phyloP scores from a whole-genome alignment of 331 rosid species.

The Acacia pycnantha region DNA sequence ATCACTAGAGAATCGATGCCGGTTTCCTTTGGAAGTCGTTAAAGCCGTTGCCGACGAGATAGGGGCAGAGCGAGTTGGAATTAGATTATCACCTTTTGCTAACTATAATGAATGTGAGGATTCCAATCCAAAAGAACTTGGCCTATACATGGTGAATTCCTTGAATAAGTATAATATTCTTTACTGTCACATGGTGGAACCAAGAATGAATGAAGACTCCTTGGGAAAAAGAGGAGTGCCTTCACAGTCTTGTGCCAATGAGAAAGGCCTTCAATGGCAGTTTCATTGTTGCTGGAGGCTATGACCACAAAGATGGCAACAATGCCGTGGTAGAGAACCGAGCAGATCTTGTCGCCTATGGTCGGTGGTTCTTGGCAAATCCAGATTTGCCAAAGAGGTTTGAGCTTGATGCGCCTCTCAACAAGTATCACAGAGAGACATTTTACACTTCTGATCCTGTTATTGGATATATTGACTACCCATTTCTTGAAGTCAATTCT shows the following conservation, averaged over 20 bases:
- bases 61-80: conserved; percentile 77
- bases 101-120: conserved; percentile 48
- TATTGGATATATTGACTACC: conserved; percentile 72
- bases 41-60: conserved; percentile 67
- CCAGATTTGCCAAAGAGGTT: conserved; percentile 79
- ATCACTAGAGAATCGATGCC: conserved; percentile 71
- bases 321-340: conserved; percentile 45
- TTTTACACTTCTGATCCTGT: conserved; percentile 54
- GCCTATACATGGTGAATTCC: conserved; percentile 47
- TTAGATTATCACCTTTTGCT: conserved; percentile 71
- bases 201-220: conserved; percentile 52
- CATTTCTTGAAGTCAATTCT: conserved; percentile 46
- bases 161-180: conserved; percentile 27
- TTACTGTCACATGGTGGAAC: conserved; percentile 79
- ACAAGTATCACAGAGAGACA: conserved; percentile 53
- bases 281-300: conserved; percentile 22
- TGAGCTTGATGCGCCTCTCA: conserved; percentile 60
- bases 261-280: conserved; percentile 18
- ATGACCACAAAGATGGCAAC: conserved; percentile 52
- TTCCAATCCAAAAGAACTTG: conserved; percentile 61
- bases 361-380: conserved; percentile 71
- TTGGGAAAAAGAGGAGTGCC: background rate
- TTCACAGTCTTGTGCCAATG: background rate
- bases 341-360: conserved; percentile 69
- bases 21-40: conserved; percentile 63